Conservation (phyloP, 2,329 filamentous ascomycete genomes). For the Xenoacremonium recifei region DNA sequence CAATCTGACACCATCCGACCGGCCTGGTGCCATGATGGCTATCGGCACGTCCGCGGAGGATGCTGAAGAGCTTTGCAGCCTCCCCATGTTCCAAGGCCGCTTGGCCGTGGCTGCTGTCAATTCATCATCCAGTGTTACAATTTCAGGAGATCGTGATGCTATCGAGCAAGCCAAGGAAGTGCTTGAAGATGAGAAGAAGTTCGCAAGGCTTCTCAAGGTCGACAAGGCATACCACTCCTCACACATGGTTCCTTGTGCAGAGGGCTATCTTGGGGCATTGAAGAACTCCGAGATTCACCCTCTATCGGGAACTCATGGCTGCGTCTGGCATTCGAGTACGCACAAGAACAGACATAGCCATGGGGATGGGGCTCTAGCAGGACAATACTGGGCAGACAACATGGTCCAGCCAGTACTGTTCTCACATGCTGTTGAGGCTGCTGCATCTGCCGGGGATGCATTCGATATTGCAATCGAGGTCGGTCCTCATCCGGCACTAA, state of each 20-base stretch:
- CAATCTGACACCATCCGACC: constrained; percentile 3
- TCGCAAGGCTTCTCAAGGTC: not conserved
- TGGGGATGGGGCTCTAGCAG: not conserved
- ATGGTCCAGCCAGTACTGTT: not conserved
- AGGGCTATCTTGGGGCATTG: not conserved
- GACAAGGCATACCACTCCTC: not conserved
- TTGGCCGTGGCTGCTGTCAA: constrained; percentile 36
- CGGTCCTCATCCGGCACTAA: constrained; percentile 47
- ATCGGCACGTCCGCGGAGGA: constrained; percentile 32
- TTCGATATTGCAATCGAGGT: constrained; percentile 31
- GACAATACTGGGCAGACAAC: not conserved
- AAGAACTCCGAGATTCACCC: not conserved
- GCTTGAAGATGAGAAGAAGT: not conserved
- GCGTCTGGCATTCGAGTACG: not conserved
- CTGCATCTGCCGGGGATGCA: not conserved
- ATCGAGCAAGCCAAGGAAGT: not conserved
- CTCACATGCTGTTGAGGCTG: not conserved
- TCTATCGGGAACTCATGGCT: too few relatives aligned
- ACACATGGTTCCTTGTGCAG: not conserved
- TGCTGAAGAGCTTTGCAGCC: constrained; percentile 21
- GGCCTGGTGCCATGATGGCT: constrained; percentile 35
- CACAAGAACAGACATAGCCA: not conserved
- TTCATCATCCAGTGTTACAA: constrained; percentile 30
- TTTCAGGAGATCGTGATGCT: constrained; percentile 29
- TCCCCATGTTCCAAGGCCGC: constrained; percentile 3